Conservation (phyloP, 1,284 basidiomycete species). For the Fomitopsis schrenkii region DNA sequence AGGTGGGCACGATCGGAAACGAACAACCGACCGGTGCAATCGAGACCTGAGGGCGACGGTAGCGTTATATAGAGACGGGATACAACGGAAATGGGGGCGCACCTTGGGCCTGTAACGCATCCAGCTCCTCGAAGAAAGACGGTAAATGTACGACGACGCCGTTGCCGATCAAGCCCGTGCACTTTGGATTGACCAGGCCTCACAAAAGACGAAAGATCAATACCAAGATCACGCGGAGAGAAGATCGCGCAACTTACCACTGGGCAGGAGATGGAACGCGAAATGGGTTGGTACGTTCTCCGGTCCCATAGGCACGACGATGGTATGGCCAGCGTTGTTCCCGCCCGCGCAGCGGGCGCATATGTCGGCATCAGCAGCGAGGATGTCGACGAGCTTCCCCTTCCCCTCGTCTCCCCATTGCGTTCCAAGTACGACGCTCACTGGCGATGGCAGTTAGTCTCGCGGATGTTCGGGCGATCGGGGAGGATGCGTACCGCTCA, state of each 20-base stretch:
- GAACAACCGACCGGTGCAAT: conserved; percentile 84
- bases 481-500: conserved; percentile 10
- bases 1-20: conserved; percentile 96
- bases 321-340: conserved; percentile 98
- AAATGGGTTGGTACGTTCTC: conserved; percentile 76
- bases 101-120: conserved; percentile 87
- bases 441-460: conserved; percentile 28
- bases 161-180: conserved; percentile 86
- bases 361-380: conserved; percentile 85
- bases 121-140: conserved; percentile 93
- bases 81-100: conserved; percentile 12
- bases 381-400: conserved; percentile 93
- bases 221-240: neutral
- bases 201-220: neutral
- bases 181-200: conserved; percentile 90
- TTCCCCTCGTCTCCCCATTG: conserved; percentile 98
- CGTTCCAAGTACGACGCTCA: conserved; percentile 78
- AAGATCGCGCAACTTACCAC: conserved; percentile 55
- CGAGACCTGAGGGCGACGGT: conserved; percentile 55
- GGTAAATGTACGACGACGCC: conserved; percentile 96
- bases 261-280: conserved; percentile 95
- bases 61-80: neutral
- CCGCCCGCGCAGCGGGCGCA: conserved; percentile 97
- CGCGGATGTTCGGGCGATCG: too few species aligned
- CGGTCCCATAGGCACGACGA: conserved; percentile 77